phyloP scores from a whole-genome alignment of 148 eudicot genomes.

The Rhododendron ovatum region DNA sequence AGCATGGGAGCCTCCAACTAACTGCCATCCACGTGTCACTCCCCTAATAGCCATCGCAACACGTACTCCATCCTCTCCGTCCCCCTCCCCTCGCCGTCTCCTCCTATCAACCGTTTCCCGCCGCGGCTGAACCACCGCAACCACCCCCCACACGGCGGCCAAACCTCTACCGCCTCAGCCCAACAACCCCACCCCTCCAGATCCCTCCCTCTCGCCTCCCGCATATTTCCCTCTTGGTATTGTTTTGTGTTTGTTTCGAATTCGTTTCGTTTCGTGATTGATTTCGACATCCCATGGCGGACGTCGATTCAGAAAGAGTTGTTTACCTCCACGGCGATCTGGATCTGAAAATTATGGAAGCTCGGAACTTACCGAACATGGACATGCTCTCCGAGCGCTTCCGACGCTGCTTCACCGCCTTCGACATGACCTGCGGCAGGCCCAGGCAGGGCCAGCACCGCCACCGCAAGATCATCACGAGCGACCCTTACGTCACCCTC shows the following conservation, averaged over 20 bases:
- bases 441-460: conserved; percentile 18
- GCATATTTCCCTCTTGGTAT: background rate
- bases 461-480: conserved; percentile 60
- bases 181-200: too few relatives aligned
- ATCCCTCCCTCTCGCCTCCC: too few relatives aligned
- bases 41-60: background rate
- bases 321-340: conserved; percentile 86
- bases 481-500: conserved; percentile 93
- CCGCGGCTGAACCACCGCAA: background rate
- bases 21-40: background rate
- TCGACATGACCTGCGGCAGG: conserved; percentile 22
- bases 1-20: background rate
- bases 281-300: conserved; percentile 18
- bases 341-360: conserved; percentile 61
- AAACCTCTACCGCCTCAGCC: background rate
- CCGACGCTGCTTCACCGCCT: conserved; percentile 38
- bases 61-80: background rate
- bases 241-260: background rate
- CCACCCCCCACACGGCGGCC: background rate
- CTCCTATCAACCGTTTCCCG: background rate
- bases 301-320: background rate
- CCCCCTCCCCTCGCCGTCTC: background rate
- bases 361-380: conserved; percentile 78
- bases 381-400: conserved; percentile 62
- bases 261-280: background rate